phyloP scores from a whole-genome alignment of 2,329 filamentous ascomycete genomes.

The Ambrosiella xylebori region DNA sequence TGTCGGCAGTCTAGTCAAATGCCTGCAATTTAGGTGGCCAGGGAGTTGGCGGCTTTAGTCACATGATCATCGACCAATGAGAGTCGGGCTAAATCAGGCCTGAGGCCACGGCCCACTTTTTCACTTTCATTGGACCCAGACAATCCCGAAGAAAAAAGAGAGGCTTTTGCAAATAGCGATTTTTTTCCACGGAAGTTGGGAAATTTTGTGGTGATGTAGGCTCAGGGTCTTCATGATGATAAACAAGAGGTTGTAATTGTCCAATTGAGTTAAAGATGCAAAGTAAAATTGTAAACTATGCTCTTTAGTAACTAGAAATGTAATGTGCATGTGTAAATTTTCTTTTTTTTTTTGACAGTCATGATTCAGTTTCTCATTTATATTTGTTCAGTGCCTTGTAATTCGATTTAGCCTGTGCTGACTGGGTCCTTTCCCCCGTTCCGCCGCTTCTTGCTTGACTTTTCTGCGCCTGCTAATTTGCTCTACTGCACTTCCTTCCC shows the following conservation, averaged over 20 bases:
- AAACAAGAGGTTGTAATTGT: neutral
- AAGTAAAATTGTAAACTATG: too few species aligned
- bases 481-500: constrained; percentile 1
- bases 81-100: constrained; percentile 15
- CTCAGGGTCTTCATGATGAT: neutral
- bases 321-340: neutral
- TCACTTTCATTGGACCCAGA: constrained; percentile 11
- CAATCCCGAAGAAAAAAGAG: constrained; percentile 4
- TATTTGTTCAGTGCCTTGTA: constrained; percentile 1
- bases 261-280: neutral
- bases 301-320: neutral
- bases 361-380: neutral
- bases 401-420: constrained; percentile 1
- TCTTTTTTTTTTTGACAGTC: neutral
- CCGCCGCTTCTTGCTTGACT: neutral
- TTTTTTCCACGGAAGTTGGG: neutral
- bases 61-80: constrained; percentile 15
- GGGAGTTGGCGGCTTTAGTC: constrained; percentile 3
- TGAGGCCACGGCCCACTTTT: constrained; percentile 12
- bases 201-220: neutral
- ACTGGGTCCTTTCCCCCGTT: constrained; percentile 1
- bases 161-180: constrained; percentile 4
- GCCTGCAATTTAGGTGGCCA: neutral
- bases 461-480: constrained; percentile 11
- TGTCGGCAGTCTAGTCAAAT: neutral